Evolutionary conservation across 2,329 filamentous ascomycete genomes (phyloP).

Genomic region (Cladophialophora bantiana): DNA sequence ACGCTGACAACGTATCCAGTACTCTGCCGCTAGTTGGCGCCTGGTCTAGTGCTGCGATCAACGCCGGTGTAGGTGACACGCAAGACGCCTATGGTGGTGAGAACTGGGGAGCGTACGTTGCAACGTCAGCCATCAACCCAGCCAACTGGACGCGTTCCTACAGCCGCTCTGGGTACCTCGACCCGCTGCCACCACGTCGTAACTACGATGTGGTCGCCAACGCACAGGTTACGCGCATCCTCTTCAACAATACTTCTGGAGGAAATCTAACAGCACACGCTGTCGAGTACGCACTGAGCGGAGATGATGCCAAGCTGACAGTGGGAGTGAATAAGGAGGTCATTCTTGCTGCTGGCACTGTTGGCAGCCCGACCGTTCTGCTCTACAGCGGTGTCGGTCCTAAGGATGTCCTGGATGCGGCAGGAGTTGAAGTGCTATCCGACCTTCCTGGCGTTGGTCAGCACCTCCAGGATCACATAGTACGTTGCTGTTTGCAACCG

Average conservation of each 20-base stretch:
- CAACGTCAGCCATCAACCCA: conserved; percentile 47
- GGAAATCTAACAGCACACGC: conserved; percentile 44
- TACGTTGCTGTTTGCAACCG: conserved; percentile 43
- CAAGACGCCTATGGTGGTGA: conserved; percentile 45
- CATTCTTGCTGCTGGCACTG: conserved; percentile 61
- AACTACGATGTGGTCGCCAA: conserved; percentile 45
- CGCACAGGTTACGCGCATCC: conserved; percentile 35
- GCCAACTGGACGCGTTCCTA: conserved; percentile 48
- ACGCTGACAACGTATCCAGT: conserved; percentile 37
- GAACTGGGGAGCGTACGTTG: conserved; percentile 45
- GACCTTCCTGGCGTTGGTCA: conserved; percentile 69
- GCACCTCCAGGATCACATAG: conserved; percentile 69
- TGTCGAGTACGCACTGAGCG: conserved; percentile 46
- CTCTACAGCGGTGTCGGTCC: conserved; percentile 70
- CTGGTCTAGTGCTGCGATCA: conserved; percentile 34
- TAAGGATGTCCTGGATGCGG: conserved; percentile 58
- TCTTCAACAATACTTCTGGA: conserved; percentile 41
- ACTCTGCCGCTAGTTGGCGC: conserved; percentile 36
- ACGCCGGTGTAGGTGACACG: conserved; percentile 42
- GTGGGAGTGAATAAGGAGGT: conserved; percentile 55
- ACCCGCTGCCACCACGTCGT: conserved; percentile 43
- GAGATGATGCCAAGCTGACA: conserved; percentile 42
- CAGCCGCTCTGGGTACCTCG: conserved; percentile 47
- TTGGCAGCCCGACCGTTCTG: conserved; percentile 70
- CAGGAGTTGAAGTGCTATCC: conserved; percentile 61